phyloP scores from a whole-genome alignment of 805 yeast genomes.

The Nakazawaea ishiwadae region DNA sequence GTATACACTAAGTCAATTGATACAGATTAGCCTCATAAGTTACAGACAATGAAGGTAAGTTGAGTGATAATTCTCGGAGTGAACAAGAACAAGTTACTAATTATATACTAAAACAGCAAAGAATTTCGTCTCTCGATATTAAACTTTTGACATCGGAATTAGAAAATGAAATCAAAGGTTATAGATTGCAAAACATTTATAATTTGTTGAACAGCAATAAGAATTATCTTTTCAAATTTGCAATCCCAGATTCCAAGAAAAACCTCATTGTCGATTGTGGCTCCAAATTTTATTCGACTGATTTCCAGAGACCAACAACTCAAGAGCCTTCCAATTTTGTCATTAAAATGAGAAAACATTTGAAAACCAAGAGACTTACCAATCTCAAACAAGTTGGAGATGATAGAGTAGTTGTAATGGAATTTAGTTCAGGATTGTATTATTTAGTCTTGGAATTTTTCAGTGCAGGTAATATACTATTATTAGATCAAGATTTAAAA shows the following conservation, averaged over 20 bases:
- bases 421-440: conserved; percentile 77
- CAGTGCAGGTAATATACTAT: conserved; percentile 87
- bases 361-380: conserved; percentile 75
- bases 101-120: too few species aligned
- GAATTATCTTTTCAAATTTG: conserved; percentile 75
- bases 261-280: conserved; percentile 83
- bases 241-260: conserved; percentile 76
- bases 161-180: conserved; percentile 48
- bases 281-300: conserved; percentile 71
- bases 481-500: conserved; percentile 63
- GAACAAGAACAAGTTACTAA: too few species aligned
- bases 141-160: conserved; percentile 69
- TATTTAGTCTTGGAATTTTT: conserved; percentile 86
- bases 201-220: conserved; percentile 68
- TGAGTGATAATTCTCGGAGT: too few species aligned
- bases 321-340: conserved; percentile 84
- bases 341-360: conserved; percentile 78
- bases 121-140: conserved; percentile 81
- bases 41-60: conserved; percentile 11
- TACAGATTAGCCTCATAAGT: too few species aligned
- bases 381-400: conserved; percentile 67
- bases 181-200: conserved; percentile 80
- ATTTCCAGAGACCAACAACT: conserved; percentile 75
- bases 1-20: too few species aligned
- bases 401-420: conserved; percentile 79